Conservation (phyloP, 1,284 basidiomycete species). For the Moesziomyces antarcticus region DNA sequence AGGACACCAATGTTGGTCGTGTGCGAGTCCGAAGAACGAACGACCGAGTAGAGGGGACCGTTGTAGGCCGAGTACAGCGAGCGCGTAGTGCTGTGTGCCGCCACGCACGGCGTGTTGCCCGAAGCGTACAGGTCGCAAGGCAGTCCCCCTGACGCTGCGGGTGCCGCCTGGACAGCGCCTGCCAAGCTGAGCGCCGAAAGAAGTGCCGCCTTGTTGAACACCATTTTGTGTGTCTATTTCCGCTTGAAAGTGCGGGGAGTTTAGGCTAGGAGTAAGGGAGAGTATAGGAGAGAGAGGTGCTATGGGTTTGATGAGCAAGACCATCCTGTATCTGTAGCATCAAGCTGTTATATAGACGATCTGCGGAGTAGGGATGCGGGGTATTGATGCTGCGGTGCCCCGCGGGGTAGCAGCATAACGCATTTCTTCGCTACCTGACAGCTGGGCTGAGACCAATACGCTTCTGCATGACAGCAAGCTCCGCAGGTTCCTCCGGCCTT, state of each 20-base stretch:
- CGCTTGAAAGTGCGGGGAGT: too few species aligned
- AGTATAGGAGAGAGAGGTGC: slow-evolving; percentile 1
- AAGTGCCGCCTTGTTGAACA: slow-evolving; percentile 23
- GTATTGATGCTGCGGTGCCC: neutral
- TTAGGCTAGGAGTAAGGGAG: neutral
- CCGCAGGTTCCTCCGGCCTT: too few species aligned
- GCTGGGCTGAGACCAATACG: neutral
- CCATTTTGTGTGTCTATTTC: slow-evolving; percentile 1
- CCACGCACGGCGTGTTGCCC: slow-evolving; percentile 29
- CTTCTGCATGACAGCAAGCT: neutral
- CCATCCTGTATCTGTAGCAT: neutral
- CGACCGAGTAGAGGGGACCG: slow-evolving; percentile 21
- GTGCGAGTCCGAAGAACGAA: slow-evolving; percentile 11
- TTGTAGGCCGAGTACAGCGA: slow-evolving; percentile 22
- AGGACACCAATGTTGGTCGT: slow-evolving; percentile 10
- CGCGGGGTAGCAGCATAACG: neutral
- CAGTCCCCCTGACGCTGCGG: neutral
- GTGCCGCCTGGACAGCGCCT: slow-evolving; percentile 5
- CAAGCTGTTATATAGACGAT: neutral
- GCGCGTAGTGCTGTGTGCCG: slow-evolving; percentile 34
- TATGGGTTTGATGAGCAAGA: neutral
- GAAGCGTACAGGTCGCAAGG: slow-evolving; percentile 35
- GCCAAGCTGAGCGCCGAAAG: slow-evolving; percentile 17
- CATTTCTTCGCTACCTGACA: neutral
- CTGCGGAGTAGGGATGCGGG: neutral